Evolutionary conservation across 164 flowering plant genomes (phyloP).

Genomic region (Cinnamomum micranthum): DNA sequence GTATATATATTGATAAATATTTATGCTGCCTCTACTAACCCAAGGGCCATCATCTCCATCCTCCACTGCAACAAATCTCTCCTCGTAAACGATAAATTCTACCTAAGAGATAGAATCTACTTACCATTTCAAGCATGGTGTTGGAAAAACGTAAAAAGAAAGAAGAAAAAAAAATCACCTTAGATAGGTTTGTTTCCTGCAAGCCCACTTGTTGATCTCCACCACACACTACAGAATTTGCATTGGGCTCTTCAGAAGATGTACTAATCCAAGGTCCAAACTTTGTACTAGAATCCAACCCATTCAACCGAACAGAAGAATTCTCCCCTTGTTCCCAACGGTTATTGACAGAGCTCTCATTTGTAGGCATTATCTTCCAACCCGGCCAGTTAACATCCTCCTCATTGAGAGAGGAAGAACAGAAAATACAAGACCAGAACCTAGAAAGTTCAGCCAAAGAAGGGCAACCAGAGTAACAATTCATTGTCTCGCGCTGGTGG

Average conservation of each 20-base stretch:
- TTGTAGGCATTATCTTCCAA: conserved; percentile 8
- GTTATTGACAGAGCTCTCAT: conserved; percentile 18
- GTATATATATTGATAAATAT: too few relatives aligned
- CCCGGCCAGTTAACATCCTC: conserved; percentile 9
- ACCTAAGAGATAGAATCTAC: too few relatives aligned
- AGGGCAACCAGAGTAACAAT: conserved; percentile 48
- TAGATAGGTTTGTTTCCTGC: conserved; percentile 21
- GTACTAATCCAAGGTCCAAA: conserved; percentile 29
- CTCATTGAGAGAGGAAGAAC: conserved; percentile 14
- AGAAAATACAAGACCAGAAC: conserved; percentile 40
- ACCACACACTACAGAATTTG: conserved; percentile 14
- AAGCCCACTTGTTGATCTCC: conserved; percentile 27
- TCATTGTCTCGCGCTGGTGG: conserved; percentile 28
- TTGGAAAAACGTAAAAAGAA: too few relatives aligned
- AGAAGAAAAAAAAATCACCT: conserved; percentile 24
- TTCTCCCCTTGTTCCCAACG: conserved; percentile 22
- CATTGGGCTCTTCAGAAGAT: conserved; percentile 20
- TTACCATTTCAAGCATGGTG: background rate
- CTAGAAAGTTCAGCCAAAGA: conserved; percentile 37
- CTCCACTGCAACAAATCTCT: too few relatives aligned
- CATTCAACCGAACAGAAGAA: conserved; percentile 26
- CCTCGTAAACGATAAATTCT: too few relatives aligned
- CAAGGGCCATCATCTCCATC: too few relatives aligned
- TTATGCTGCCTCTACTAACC: too few relatives aligned
- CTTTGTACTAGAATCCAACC: conserved; percentile 24